phyloP scores from a whole-genome alignment of 108 stramenopile genomes.

The Skeletonema costatum region DNA sequence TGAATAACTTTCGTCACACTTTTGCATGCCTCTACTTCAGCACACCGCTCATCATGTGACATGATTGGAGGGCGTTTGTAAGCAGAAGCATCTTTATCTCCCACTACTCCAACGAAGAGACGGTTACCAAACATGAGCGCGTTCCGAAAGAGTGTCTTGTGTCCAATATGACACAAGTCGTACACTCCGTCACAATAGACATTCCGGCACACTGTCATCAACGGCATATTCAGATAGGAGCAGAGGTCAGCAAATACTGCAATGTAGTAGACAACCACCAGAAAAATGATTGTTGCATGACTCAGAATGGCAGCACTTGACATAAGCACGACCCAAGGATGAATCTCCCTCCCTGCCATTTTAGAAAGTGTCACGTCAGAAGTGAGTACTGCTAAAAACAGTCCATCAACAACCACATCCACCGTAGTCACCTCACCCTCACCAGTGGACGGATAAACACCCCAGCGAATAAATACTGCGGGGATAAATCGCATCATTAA shows the following conservation, averaged over 20 bases:
- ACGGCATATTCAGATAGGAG: slow-evolving; percentile 85
- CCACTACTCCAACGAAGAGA: slow-evolving; percentile 88
- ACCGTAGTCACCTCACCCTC: slow-evolving; percentile 33
- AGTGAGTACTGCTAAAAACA: slow-evolving; percentile 87
- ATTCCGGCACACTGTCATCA: slow-evolving; percentile 86
- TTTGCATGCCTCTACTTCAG: slow-evolving; percentile 91
- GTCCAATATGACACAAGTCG: slow-evolving; percentile 91
- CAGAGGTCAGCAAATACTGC: slow-evolving; percentile 91
- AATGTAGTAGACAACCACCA: slow-evolving; percentile 85
- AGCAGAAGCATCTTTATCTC: slow-evolving; percentile 80
- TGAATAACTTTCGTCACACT: slow-evolving; percentile 90
- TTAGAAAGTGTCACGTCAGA: slow-evolving; percentile 86
- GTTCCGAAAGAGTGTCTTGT: slow-evolving; percentile 86
- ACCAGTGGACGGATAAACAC: slow-evolving; percentile 35
- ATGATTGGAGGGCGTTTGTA: slow-evolving; percentile 94
- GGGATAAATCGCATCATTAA: slow-evolving; percentile 81
- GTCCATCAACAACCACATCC: slow-evolving; percentile 84
- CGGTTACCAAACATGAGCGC: slow-evolving; percentile 84
- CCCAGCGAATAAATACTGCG: slow-evolving; percentile 67
- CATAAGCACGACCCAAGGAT: slow-evolving; percentile 89
- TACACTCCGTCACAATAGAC: slow-evolving; percentile 88
- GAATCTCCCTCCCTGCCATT: slow-evolving; percentile 90
- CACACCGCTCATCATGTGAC: slow-evolving; percentile 85
- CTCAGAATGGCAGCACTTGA: slow-evolving; percentile 72
- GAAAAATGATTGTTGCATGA: slow-evolving; percentile 76